A percentile compares a stretch with the other conserved stretches of the same genome.
Evolutionary conservation across 495 filamentous ascomycete species (phyloP).

Genomic region (Lentithecium fluviatile): DNA sequence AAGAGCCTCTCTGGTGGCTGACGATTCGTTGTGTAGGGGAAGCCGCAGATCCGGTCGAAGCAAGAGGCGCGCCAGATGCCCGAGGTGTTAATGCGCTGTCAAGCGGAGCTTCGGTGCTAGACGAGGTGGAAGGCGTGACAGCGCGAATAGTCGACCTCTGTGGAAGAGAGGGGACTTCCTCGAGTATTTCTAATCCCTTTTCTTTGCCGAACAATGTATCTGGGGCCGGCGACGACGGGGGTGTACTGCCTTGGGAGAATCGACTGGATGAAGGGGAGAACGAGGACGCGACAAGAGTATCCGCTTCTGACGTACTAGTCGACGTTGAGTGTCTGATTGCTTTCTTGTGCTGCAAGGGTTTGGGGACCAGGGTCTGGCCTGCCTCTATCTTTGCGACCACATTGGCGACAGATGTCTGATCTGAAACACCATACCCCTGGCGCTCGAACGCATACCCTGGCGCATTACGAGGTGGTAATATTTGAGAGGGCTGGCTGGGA

Average conservation of each 20-base stretch:
- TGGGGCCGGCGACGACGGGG: constrained; percentile 30
- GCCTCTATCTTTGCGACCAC: constrained; percentile 32
- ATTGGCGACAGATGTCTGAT: constrained; percentile 32
- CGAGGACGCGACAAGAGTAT: constrained; percentile 32
- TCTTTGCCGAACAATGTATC: constrained; percentile 6
- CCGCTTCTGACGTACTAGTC: constrained; percentile 35
- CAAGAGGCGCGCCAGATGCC: constrained; percentile 38
- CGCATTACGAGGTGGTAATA: constrained; percentile 37
- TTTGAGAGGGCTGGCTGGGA: constrained; percentile 40
- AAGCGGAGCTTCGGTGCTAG: constrained; percentile 3
- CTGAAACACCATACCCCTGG: constrained; percentile 37
- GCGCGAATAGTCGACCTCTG: constrained; percentile 31
- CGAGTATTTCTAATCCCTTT: constrained; percentile 29
- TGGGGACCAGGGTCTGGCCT: constrained; percentile 35
- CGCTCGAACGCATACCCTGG: constrained; percentile 33
- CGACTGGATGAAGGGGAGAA: constrained; percentile 33
- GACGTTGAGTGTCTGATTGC: constrained; percentile 33
- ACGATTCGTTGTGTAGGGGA: constrained; percentile 15
- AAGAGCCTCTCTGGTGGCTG: constrained; percentile 26
- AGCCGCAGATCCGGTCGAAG: constrained; percentile 36
- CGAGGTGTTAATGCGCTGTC: constrained; percentile 35
- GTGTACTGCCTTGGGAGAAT: constrained; percentile 36
- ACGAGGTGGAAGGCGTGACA: constrained; percentile 35
- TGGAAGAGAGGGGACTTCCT: constrained; percentile 16
- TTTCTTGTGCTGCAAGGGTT: constrained; percentile 36